Percentiles rank a stretch among this genome's conserved stretches.
phyloP scores from a whole-genome alignment of 148 eudicot genomes.

The Silene uniflora region DNA sequence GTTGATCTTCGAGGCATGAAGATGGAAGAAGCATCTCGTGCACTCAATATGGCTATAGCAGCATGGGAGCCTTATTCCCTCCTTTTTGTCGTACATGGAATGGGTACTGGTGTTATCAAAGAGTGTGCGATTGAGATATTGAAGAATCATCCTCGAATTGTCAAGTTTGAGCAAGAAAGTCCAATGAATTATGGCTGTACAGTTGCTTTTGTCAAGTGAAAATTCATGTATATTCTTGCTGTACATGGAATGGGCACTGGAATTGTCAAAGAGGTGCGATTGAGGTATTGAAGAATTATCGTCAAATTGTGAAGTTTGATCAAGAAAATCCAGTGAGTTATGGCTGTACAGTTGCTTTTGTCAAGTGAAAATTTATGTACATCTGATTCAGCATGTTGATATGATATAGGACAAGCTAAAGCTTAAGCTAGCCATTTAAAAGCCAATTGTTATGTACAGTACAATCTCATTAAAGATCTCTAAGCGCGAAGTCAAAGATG shows the following conservation, averaged over 20 bases:
- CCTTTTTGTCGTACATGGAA: too few species aligned
- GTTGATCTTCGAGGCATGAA: too few species aligned
- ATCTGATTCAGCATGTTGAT: constrained; percentile 3
- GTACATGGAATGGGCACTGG: constrained; percentile 96
- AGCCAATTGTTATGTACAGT: constrained; percentile 10
- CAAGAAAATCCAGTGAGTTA: constrained; percentile 84
- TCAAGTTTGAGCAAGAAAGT: too few species aligned
- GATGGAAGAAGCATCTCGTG: too few species aligned
- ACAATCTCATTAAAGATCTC: constrained; percentile 4
- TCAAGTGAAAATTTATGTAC: constrained; percentile 40
- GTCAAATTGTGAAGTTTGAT: constrained; percentile 71
- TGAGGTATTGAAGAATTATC: constrained; percentile 61
- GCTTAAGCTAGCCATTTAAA: constrained; percentile 2
- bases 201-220: too few species aligned
- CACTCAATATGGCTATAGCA: too few species aligned
- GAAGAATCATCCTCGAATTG: too few species aligned
- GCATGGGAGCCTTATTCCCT: too few species aligned
- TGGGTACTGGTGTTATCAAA: too few species aligned
- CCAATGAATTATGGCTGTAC: too few species aligned
- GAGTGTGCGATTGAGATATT: too few species aligned
- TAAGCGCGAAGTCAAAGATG: background rate
- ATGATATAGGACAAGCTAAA: constrained; percentile 2
- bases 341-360: constrained; percentile 94
- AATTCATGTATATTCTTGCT: too few species aligned
- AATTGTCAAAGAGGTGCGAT: constrained; percentile 57